Percentiles rank a stretch among this genome's conserved stretches.
phyloP scores from a whole-genome alignment of 495 filamentous ascomycete species.

The Pseudoneurospora amorphoporcata region DNA sequence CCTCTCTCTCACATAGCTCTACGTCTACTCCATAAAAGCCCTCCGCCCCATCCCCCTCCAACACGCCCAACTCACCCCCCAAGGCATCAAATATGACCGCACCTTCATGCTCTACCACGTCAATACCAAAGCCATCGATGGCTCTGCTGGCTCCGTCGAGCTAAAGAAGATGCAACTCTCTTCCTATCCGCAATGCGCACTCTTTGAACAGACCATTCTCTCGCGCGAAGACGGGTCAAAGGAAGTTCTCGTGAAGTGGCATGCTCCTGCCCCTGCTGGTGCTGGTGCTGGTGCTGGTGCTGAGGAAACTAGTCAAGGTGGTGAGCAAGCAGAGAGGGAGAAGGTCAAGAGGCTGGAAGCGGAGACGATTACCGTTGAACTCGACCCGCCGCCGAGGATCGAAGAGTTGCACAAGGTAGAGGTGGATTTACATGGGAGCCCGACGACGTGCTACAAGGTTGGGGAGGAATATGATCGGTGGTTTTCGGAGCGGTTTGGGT shows the following conservation, averaged over 20 bases:
- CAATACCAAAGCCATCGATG: neutral
- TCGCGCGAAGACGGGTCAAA: neutral
- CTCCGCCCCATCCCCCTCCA: constrained; percentile 54
- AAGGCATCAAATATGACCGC: constrained; percentile 68
- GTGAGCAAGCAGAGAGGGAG: neutral
- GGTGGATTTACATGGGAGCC: constrained; percentile 53
- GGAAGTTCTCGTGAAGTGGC: neutral
- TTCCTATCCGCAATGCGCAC: constrained; percentile 50
- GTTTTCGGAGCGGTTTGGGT: constrained; percentile 66
- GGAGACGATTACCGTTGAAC: neutral
- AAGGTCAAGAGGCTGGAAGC: neutral
- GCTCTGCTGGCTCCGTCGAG: constrained; percentile 19
- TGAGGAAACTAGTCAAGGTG: neutral
- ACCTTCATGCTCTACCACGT: constrained; percentile 66
- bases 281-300: neutral
- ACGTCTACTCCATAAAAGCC: constrained; percentile 84
- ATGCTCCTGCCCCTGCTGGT: neutral
- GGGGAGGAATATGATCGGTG: constrained; percentile 53
- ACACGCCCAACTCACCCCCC: constrained; percentile 45
- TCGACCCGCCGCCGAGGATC: constrained; percentile 4
- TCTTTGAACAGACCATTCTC: constrained; percentile 54
- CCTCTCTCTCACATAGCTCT: constrained; percentile 44
- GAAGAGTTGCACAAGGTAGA: constrained; percentile 38
- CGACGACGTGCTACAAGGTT: constrained; percentile 59
- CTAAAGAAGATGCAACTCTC: constrained; percentile 59